phyloP scores from a whole-genome alignment of 805 yeast genomes.

The Candida krabiensis region DNA sequence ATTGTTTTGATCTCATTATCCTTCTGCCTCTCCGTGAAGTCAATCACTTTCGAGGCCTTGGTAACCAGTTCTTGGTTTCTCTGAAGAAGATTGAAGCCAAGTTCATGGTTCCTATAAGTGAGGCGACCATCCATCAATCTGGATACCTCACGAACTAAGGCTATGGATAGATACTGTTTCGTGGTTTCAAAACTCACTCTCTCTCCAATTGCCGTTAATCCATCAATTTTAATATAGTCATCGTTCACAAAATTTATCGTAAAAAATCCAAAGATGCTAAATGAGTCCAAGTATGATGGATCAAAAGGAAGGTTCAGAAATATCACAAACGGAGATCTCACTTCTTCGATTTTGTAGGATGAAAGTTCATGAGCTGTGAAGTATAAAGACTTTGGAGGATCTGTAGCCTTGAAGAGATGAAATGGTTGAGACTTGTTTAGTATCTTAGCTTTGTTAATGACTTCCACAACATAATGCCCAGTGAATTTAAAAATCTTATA shows the following conservation, averaged over 20 bases:
- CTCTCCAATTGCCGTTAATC: constrained; percentile 26
- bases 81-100: constrained; percentile 28
- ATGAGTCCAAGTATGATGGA: constrained; percentile 33
- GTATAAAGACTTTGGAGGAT: constrained; percentile 39
- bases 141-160: constrained; percentile 40
- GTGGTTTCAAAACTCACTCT: constrained; percentile 27
- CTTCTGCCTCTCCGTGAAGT: constrained; percentile 8
- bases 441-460: constrained; percentile 67
- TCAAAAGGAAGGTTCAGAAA: constrained; percentile 59
- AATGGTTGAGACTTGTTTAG: constrained; percentile 81
- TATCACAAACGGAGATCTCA: constrained; percentile 63
- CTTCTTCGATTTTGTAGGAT: constrained; percentile 51
- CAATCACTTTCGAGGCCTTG: constrained; percentile 13
- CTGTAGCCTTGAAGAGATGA: constrained; percentile 66
- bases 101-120: constrained; percentile 35
- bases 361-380: constrained; percentile 68
- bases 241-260: constrained; percentile 23
- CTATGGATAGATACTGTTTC: constrained; percentile 33
- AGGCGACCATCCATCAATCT: constrained; percentile 34
- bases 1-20: constrained; percentile 7
- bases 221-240: constrained; percentile 25
- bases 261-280: constrained; percentile 26
- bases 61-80: constrained; percentile 28
- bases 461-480: constrained; percentile 47
- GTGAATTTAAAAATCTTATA: constrained; percentile 26